These are phyloP conservation scores for Trametes coccinea DNA, from an alignment of 768 basidiomycete genomes.

Conservation along the genomic window DNA sequence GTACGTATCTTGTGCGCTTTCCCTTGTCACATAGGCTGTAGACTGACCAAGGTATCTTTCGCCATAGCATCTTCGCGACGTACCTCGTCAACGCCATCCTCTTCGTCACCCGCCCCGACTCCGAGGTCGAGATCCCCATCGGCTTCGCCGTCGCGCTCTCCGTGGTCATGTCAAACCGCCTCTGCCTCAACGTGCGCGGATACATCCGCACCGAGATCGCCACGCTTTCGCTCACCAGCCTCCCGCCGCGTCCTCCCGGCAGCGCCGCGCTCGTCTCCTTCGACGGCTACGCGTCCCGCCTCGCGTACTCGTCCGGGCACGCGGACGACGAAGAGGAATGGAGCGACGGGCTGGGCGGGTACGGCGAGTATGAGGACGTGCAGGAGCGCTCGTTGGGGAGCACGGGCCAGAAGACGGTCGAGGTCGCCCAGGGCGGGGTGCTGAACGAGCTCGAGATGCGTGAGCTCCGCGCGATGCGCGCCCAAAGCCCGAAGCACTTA, in stretches of 20 bases:
- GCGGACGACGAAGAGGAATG: background rate
- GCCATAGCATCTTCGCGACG: slow-evolving; percentile 51
- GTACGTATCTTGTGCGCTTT: slow-evolving; percentile 38
- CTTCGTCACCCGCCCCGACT: slow-evolving; percentile 26
- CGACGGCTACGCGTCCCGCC: background rate
- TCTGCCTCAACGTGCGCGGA: slow-evolving; percentile 54
- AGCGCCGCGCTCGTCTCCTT: background rate
- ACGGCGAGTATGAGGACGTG: background rate
- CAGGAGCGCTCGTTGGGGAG: background rate
- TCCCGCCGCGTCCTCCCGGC: background rate
- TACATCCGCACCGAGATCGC: slow-evolving; percentile 22
- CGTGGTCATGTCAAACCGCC: slow-evolving; percentile 56
- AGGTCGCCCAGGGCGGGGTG: slow-evolving; percentile 15
- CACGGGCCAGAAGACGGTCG: slow-evolving; percentile 1
- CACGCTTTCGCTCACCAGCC: background rate
- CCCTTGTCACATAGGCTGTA: background rate
- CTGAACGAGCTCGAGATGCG: slow-evolving; percentile 38
- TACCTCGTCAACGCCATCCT: slow-evolving; percentile 48
- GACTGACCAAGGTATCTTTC: background rate
- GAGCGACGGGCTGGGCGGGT: background rate
- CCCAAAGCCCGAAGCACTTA: slow-evolving; percentile 18
- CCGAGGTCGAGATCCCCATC: slow-evolving; percentile 50
- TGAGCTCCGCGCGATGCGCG: slow-evolving; percentile 36
- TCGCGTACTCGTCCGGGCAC: background rate
- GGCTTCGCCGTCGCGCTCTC: slow-evolving; percentile 61